Evolutionary conservation across 331 rosid genomes (phyloP).

Genomic region (Telfairia occidentalis): DNA sequence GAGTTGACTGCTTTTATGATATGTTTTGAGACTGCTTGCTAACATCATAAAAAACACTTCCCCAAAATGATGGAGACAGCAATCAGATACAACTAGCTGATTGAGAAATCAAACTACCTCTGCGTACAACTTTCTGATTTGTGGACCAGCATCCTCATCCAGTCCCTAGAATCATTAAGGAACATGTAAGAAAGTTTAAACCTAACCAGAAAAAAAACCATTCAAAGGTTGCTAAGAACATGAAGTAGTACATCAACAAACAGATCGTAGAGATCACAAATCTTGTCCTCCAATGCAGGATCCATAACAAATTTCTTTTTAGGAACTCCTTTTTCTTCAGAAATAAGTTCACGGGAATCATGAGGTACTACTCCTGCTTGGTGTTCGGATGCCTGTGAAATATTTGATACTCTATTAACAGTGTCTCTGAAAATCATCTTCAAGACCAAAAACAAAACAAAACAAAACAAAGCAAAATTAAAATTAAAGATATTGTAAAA

Average conservation of each 20-base stretch:
- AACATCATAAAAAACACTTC: not conserved
- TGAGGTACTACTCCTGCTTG: slow-evolving; percentile 53
- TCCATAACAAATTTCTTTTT: slow-evolving; percentile 65
- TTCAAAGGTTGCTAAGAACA: slow-evolving; percentile 7
- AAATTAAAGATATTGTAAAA: not conserved
- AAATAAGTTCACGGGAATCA: slow-evolving; percentile 45
- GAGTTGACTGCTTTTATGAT: not conserved
- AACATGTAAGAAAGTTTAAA: slow-evolving; percentile 16
- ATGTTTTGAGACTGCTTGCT: not conserved
- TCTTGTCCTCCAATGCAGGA: slow-evolving; percentile 77
- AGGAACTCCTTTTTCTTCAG: slow-evolving; percentile 50
- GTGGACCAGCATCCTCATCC: slow-evolving; percentile 92
- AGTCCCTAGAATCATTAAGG: slow-evolving; percentile 60
- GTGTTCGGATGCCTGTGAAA: slow-evolving; percentile 39
- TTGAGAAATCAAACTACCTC: slow-evolving; percentile 48
- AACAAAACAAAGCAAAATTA: not conserved
- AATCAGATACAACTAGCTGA: not conserved
- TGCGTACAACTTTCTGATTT: slow-evolving; percentile 72
- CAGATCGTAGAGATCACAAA: slow-evolving; percentile 97
- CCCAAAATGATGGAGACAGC: slow-evolving; percentile 2
- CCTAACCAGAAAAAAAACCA: slow-evolving; percentile 5
- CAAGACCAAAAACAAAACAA: not conserved
- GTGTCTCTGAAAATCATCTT: slow-evolving; percentile 9
- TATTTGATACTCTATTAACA: slow-evolving; percentile 22
- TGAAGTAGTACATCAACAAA: slow-evolving; percentile 68